A percentile compares a stretch with the other conserved stretches of the same genome.
These are phyloP conservation scores for Cladosporium sphaerospermum DNA, from an alignment of 2,329 filamentous ascomycete species.

Conservation along the genomic window DNA sequence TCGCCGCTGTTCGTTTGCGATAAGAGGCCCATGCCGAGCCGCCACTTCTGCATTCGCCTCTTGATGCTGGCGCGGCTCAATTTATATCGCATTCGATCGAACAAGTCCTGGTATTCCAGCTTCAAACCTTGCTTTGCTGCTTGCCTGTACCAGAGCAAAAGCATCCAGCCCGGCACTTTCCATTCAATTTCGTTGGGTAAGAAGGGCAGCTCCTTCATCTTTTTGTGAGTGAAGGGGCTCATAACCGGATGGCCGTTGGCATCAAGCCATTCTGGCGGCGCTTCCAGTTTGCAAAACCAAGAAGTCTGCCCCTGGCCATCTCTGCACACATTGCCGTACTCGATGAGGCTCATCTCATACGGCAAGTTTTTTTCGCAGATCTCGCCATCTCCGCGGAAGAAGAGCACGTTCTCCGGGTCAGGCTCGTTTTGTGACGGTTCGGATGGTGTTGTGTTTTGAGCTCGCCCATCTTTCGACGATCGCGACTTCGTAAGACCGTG, in stretches of 20 bases:
- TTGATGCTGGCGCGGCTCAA: not conserved
- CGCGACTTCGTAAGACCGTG: too few species aligned
- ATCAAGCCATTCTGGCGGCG: not conserved
- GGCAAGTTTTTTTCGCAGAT: not conserved
- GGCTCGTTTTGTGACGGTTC: too few species aligned
- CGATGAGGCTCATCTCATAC: not conserved
- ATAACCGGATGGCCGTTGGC: not conserved
- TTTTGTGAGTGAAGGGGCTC: not conserved
- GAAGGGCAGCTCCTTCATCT: not conserved
- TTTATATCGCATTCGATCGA: not conserved
- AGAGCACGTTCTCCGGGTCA: not conserved
- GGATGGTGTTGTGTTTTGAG: too few species aligned
- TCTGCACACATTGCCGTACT: not conserved
- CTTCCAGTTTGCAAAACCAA: not conserved
- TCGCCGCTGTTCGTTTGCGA: not conserved
- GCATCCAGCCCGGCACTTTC: not conserved
- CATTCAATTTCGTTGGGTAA: not conserved
- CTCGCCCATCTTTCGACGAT: too few species aligned
- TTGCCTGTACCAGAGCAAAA: not conserved
- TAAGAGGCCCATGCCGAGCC: not conserved
- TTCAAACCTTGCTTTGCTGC: not conserved
- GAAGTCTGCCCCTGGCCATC: not conserved
- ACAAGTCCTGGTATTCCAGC: not conserved
- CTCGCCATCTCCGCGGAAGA: not conserved
- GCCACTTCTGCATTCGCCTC: slow-evolving; percentile 2